These are phyloP conservation scores for Sugiyamaella valdiviana DNA, from an alignment of 805 yeast species.

Conservation along the genomic window DNA sequence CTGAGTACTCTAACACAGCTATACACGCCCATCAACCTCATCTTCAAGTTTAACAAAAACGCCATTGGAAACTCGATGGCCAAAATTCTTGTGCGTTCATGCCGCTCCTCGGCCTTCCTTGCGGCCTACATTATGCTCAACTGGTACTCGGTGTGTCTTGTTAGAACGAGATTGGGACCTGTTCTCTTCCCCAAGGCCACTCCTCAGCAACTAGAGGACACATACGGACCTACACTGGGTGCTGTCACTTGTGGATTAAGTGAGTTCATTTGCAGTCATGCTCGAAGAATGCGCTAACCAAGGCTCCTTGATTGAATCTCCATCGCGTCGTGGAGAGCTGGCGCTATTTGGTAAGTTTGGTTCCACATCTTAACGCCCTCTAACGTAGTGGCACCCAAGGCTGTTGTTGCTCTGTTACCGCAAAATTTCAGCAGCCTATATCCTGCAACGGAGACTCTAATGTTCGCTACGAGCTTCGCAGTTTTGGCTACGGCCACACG, in stretches of 20 bases:
- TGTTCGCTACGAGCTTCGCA: slow-evolving; percentile 20
- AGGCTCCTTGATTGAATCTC: slow-evolving; percentile 34
- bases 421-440: slow-evolving; percentile 5
- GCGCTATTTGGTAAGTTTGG: slow-evolving; percentile 33
- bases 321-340: slow-evolving; percentile 41
- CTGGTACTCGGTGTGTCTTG: slow-evolving; percentile 46
- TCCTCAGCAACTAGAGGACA: slow-evolving; percentile 34
- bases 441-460: slow-evolving; percentile 11
- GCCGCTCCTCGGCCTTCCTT: slow-evolving; percentile 40
- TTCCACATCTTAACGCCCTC: background rate
- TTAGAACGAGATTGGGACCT: slow-evolving; percentile 38
- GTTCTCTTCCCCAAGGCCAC: slow-evolving; percentile 35
- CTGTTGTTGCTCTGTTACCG: slow-evolving; percentile 13
- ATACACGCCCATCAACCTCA: slow-evolving; percentile 39
- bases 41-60: slow-evolving; percentile 28
- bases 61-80: slow-evolving; percentile 18
- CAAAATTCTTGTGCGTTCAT: slow-evolving; percentile 25
- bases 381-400: slow-evolving; percentile 33
- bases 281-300: background rate
- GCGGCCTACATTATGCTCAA: slow-evolving; percentile 38
- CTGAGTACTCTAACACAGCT: slow-evolving; percentile 15
- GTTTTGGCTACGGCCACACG: slow-evolving; percentile 8
- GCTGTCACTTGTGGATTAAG: slow-evolving; percentile 40
- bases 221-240: slow-evolving; percentile 39
- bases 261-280: background rate